Conservation (phyloP, 257 asterid genomes). For the Solanum infundibuliforme region DNA sequence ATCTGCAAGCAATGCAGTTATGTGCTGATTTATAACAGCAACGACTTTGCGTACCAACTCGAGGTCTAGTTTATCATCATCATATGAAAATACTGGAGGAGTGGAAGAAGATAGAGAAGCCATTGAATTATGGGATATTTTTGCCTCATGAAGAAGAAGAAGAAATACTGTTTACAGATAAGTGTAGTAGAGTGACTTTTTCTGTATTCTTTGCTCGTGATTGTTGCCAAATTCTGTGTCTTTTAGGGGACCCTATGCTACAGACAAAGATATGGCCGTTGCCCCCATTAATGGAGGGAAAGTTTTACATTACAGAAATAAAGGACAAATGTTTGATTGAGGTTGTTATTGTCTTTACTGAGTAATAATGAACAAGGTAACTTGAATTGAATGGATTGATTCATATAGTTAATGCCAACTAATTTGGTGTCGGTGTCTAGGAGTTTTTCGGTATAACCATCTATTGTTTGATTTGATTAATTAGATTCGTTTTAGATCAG, state of each 20-base stretch:
- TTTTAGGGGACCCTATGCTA: conserved; percentile 14
- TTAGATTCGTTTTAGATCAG: background rate
- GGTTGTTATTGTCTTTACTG: background rate
- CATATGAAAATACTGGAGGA: conserved; percentile 16
- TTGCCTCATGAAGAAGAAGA: conserved; percentile 23
- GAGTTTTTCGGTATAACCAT: background rate
- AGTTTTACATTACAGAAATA: conserved; percentile 3
- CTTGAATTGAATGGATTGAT: background rate
- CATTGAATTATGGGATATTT: conserved; percentile 28
- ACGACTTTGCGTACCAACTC: conserved; percentile 38
- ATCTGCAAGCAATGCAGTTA: conserved; percentile 28
- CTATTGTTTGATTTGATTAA: background rate
- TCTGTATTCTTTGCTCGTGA: conserved; percentile 39
- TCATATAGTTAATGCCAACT: background rate
- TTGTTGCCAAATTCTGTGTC: conserved; percentile 28
- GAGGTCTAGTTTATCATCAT: conserved; percentile 35
- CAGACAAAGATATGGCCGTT: conserved; percentile 30
- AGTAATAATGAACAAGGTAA: background rate
- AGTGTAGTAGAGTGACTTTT: background rate
- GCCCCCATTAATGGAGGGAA: conserved; percentile 23
- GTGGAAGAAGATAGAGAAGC: conserved; percentile 21
- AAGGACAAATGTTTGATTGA: background rate
- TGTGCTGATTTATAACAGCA: conserved; percentile 27
- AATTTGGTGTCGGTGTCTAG: background rate
- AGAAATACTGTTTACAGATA: background rate